Evolutionary conservation across 768 basidiomycete species (phyloP).

Genomic region (Suillus alpinus): DNA sequence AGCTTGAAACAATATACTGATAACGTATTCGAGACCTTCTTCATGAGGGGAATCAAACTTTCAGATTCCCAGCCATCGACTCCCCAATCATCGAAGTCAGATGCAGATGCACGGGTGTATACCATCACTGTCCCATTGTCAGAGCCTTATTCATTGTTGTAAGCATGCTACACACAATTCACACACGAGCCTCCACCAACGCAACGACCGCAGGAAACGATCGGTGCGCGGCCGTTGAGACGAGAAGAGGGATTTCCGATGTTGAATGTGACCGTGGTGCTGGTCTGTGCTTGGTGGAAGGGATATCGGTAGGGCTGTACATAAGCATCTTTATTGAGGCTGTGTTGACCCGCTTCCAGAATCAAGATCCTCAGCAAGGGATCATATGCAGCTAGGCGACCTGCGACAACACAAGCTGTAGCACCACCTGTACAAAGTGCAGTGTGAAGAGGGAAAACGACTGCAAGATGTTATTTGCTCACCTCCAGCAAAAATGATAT

Average conservation of each 20-base stretch:
- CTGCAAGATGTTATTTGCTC: constrained; percentile 7
- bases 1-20: not conserved
- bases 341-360: constrained; percentile 29
- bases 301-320: constrained; percentile 21
- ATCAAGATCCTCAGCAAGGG: too few relatives aligned
- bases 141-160: not conserved
- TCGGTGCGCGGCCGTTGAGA: constrained; percentile 13
- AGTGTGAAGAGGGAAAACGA: not conserved
- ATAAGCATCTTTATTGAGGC: constrained; percentile 19
- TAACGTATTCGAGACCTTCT: too few relatives aligned
- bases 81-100: constrained; percentile 47
- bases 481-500: constrained; percentile 63
- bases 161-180: constrained; percentile 42
- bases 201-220: constrained; percentile 23
- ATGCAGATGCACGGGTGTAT: constrained; percentile 56
- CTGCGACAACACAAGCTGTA: constrained; percentile 32
- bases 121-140: constrained; percentile 34
- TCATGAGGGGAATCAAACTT: constrained; percentile 24
- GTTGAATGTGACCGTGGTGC: constrained; percentile 18
- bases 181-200: constrained; percentile 37
- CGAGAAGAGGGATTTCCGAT: constrained; percentile 13
- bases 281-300: constrained; percentile 12
- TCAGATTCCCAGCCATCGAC: constrained; percentile 25
- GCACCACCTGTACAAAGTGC: constrained; percentile 29
- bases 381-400: constrained; percentile 25